Evolutionary conservation across 2,329 filamentous ascomycete species (phyloP).

Genomic region (Microdochium nivale): DNA sequence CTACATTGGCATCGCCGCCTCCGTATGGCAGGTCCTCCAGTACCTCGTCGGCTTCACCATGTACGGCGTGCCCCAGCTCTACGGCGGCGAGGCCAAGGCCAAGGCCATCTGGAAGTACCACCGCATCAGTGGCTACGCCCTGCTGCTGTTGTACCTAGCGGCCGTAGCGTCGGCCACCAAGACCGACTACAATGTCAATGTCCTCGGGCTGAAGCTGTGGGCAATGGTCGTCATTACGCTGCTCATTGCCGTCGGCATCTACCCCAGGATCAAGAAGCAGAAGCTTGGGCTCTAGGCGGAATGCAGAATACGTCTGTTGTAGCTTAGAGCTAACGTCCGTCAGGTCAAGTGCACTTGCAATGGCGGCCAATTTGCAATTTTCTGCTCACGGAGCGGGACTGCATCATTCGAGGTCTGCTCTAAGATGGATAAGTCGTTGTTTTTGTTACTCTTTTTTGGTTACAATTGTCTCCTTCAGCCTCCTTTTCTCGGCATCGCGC

Average conservation of each 20-base stretch:
- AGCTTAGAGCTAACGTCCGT: too few species aligned
- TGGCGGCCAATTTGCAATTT: too few species aligned
- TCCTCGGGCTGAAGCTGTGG: constrained; percentile 70
- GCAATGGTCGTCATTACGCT: constrained; percentile 57
- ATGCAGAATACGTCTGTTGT: too few species aligned
- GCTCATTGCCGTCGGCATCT: constrained; percentile 61
- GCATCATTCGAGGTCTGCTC: too few species aligned
- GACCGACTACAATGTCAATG: constrained; percentile 64
- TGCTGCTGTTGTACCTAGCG: constrained; percentile 61
- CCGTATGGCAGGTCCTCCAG: constrained; percentile 63
- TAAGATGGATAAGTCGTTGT: too few species aligned
- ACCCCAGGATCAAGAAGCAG: constrained; percentile 70
- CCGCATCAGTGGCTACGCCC: constrained; percentile 64
- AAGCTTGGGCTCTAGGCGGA: constrained; percentile 64
- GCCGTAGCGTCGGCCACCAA: constrained; percentile 68
- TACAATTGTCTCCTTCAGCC: too few species aligned
- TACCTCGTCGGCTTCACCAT: constrained; percentile 74
- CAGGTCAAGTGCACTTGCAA: too few species aligned
- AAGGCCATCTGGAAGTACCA: constrained; percentile 90
- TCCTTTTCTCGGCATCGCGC: too few species aligned
- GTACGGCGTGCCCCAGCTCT: constrained; percentile 65
- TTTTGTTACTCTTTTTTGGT: too few species aligned
- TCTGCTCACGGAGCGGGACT: too few species aligned
- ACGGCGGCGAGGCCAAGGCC: constrained; percentile 70
- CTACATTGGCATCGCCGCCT: constrained; percentile 71